These are phyloP conservation scores for Bifiguratus adelaidae DNA, from an alignment of 192 early-diverging fungal species.

Conservation along the genomic window DNA sequence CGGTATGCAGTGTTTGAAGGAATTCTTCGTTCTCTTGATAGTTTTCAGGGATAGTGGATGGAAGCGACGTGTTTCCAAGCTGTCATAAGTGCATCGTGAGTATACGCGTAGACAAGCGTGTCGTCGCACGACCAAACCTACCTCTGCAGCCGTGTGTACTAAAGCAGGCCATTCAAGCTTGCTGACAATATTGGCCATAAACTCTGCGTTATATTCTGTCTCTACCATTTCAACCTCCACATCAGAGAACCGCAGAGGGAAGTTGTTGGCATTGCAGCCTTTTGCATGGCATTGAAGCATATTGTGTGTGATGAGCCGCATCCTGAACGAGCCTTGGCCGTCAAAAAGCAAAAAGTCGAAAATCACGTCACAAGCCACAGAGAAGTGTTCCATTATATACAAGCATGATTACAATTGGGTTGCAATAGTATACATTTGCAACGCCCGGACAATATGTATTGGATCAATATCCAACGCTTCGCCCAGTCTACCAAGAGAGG, in stretches of 20 bases:
- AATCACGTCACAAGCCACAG: no score
- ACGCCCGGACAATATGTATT: conserved; percentile 41
- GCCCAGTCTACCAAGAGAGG: conserved; percentile 44
- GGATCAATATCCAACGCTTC: conserved; percentile 48
- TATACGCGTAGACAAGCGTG: background rate
- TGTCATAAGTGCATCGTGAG: conserved; percentile 10
- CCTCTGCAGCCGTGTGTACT: conserved; percentile 48
- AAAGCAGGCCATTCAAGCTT: conserved; percentile 75
- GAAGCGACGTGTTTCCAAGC: conserved; percentile 61
- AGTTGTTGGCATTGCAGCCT: conserved; percentile 84
- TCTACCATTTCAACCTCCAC: conserved; percentile 76
- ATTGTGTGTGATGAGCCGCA: conserved; percentile 96
- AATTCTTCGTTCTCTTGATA: conserved; percentile 51
- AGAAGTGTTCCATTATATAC: no score
- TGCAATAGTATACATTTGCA: conserved; percentile 59
- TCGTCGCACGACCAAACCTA: conserved; percentile 11
- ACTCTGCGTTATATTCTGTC: conserved; percentile 80
- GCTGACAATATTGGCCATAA: conserved; percentile 69
- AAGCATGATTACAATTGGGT: no score
- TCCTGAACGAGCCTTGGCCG: conserved; percentile 13
- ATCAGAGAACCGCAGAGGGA: conserved; percentile 81
- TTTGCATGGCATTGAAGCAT: conserved; percentile 98
- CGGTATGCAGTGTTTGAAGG: conserved; percentile 62
- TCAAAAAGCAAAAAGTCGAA: no score
- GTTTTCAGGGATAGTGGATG: conserved; percentile 46